Percentiles rank a stretch among this genome's conserved stretches.
Evolutionary conservation across 2,329 filamentous ascomycete species (phyloP).

Genomic region (Ophiostoma tasmaniense): DNA sequence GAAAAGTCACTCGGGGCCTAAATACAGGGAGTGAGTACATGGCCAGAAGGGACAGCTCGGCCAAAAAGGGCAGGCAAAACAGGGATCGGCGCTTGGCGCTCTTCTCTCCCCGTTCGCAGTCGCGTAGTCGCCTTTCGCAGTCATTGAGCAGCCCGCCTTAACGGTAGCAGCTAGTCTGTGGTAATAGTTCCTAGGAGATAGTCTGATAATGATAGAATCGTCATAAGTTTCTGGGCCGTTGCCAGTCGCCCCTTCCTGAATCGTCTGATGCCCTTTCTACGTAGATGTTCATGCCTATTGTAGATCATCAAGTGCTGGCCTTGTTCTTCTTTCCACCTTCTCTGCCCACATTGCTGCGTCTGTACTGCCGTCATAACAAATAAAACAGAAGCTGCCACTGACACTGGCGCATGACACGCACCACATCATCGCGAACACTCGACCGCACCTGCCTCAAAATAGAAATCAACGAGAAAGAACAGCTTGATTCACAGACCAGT

Average conservation of each 20-base stretch:
- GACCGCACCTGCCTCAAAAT: neutral
- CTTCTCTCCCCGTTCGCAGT: neutral
- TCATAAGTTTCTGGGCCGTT: neutral
- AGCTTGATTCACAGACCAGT: slow-evolving; percentile 7
- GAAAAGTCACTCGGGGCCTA: neutral
- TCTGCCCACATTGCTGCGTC: neutral
- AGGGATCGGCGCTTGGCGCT: slow-evolving; percentile 3
- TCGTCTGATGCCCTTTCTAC: neutral
- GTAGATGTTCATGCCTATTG: neutral
- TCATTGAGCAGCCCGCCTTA: slow-evolving; percentile 1
- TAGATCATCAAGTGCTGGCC: too few species aligned
- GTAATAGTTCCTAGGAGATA: neutral
- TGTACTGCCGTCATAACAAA: neutral
- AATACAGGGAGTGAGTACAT: neutral
- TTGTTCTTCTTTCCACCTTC: neutral
- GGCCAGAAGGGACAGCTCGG: neutral
- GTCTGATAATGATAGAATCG: neutral
- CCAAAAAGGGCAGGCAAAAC: neutral
- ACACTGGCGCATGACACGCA: neutral
- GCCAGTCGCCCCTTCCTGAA: neutral
- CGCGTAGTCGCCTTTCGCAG: neutral
- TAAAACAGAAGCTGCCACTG: neutral
- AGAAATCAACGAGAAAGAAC: slow-evolving; percentile 6
- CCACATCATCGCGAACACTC: neutral
- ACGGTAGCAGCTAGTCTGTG: neutral